Conservation (phyloP, 2,329 filamentous ascomycete genomes). For the Fusarium algeriense region DNA sequence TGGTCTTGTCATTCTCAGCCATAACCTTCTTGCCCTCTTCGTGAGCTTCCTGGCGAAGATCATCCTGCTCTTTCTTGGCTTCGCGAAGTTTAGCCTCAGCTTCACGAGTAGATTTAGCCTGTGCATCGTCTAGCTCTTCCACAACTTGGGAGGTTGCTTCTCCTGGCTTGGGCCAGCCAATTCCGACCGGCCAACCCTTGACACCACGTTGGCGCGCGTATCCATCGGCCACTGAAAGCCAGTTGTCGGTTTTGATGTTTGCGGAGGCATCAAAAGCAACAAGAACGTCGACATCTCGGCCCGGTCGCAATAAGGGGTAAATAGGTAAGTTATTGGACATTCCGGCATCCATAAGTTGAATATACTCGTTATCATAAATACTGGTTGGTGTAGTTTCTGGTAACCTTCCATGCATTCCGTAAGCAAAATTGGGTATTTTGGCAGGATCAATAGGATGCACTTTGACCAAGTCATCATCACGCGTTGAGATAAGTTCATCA, state of each 20-base stretch:
- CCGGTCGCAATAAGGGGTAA: constrained; percentile 90
- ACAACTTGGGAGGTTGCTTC: constrained; percentile 71
- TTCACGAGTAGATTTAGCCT: constrained; percentile 70
- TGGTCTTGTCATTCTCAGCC: constrained; percentile 49
- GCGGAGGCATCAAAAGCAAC: constrained; percentile 95
- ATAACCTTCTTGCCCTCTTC: constrained; percentile 43
- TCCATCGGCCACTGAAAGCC: constrained; percentile 93
- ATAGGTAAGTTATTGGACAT: constrained; percentile 99
- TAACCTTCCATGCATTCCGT: constrained; percentile 82
- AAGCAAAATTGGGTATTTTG: constrained; percentile 87
- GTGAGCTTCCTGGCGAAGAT: constrained; percentile 44
- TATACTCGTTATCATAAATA: constrained; percentile 76
- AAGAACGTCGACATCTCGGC: constrained; percentile 88
- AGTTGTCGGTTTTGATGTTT: constrained; percentile 94
- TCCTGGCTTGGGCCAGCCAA: constrained; percentile 85
- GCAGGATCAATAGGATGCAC: constrained; percentile 96
- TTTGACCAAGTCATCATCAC: constrained; percentile 86
- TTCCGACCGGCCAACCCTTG: constrained; percentile 93
- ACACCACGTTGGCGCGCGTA: constrained; percentile 91
- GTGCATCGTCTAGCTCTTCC: constrained; percentile 73
- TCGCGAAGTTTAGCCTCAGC: constrained; percentile 73
- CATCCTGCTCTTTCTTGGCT: constrained; percentile 64
- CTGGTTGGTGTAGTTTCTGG: constrained; percentile 82
- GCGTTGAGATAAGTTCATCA: constrained; percentile 84
- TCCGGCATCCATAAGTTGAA: constrained; percentile 93